A percentile compares a stretch with the other conserved stretches of the same genome.
Evolutionary conservation across 2,329 filamentous ascomycete genomes (phyloP).

Genomic region (Diplodia scrobiculata): DNA sequence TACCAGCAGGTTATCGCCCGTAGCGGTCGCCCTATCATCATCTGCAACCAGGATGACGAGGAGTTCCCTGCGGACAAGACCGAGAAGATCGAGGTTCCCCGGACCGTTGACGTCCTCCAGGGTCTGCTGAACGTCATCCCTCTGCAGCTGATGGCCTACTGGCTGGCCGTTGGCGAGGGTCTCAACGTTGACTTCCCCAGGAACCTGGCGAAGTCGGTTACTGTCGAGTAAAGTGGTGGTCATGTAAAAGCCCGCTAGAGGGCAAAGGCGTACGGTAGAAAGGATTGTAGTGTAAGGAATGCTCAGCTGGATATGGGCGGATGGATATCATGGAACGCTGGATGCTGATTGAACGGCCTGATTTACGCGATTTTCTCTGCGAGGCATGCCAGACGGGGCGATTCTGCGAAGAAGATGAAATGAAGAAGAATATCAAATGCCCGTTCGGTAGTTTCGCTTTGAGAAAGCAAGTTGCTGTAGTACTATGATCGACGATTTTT

Average conservation of each 20-base stretch:
- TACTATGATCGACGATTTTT: slow-evolving; percentile 28
- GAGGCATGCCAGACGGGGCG: slow-evolving; percentile 12
- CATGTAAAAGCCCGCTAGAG: slow-evolving; percentile 31
- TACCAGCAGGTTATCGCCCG: slow-evolving; percentile 99
- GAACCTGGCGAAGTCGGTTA: slow-evolving; percentile 98
- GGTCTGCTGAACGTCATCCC: slow-evolving; percentile 97
- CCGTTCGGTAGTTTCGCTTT: slow-evolving; percentile 15
- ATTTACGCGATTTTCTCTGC: slow-evolving; percentile 23
- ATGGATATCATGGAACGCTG: slow-evolving; percentile 23
- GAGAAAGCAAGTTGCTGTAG: slow-evolving; percentile 22
- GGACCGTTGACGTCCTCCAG: slow-evolving; percentile 92
- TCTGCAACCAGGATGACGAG: slow-evolving; percentile 87
- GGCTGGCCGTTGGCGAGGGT: slow-evolving; percentile 93
- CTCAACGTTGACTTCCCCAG: slow-evolving; percentile 98
- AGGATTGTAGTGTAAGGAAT: slow-evolving; percentile 32
- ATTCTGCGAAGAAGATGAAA: not conserved
- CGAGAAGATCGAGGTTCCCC: slow-evolving; percentile 95
- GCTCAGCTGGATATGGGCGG: slow-evolving; percentile 31
- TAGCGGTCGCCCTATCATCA: slow-evolving; percentile 93
- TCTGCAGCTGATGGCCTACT: slow-evolving; percentile 97
- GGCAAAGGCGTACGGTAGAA: slow-evolving; percentile 29
- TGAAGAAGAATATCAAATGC: not conserved
- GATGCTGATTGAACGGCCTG: slow-evolving; percentile 19
- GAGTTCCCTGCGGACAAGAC: slow-evolving; percentile 88
- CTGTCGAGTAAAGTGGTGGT: slow-evolving; percentile 74